A percentile compares a stretch with the other conserved stretches of the same genome.
Conservation (phyloP, 129 eudicot genomes). For the Pittosporum tobira region DNA sequence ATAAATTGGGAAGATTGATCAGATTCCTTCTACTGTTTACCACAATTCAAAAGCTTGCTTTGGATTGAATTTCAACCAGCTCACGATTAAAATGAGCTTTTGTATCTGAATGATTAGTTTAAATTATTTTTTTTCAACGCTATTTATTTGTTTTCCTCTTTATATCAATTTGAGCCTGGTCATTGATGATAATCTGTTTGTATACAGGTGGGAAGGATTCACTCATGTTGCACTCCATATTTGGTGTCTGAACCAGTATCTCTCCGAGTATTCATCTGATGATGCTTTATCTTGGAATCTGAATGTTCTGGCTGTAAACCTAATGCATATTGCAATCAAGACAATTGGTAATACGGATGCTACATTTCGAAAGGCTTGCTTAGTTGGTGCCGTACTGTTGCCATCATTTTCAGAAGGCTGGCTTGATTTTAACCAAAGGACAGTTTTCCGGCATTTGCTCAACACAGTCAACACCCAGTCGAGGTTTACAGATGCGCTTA, state of each 20-base stretch:
- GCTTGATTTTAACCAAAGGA: constrained; percentile 33
- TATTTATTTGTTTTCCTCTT: neutral
- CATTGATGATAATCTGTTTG: neutral
- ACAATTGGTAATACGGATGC: constrained; percentile 38
- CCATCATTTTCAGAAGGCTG: constrained; percentile 24
- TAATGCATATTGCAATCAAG: constrained; percentile 61
- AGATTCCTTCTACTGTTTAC: neutral
- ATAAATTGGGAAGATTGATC: neutral
- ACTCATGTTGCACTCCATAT: constrained; percentile 56
- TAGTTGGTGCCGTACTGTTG: constrained; percentile 48
- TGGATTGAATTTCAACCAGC: neutral
- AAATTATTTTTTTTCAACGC: neutral
- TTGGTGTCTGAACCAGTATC: constrained; percentile 37
- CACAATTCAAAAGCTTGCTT: neutral
- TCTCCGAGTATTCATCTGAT: constrained; percentile 6
- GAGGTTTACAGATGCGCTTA: constrained; percentile 27
- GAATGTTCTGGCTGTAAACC: constrained; percentile 23
- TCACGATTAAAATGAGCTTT: neutral
- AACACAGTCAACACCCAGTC: constrained; percentile 16
- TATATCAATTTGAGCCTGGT: constrained; percentile 1
- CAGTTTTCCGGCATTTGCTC: constrained; percentile 34
- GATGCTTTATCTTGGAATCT: constrained; percentile 26
- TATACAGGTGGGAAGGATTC: constrained; percentile 87
- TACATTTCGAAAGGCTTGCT: constrained; percentile 67
- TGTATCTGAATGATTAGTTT: neutral